These are phyloP conservation scores for Tetrahymena thermophila DNA, from an alignment of 73 alveolate species.

Conservation along the genomic window DNA sequence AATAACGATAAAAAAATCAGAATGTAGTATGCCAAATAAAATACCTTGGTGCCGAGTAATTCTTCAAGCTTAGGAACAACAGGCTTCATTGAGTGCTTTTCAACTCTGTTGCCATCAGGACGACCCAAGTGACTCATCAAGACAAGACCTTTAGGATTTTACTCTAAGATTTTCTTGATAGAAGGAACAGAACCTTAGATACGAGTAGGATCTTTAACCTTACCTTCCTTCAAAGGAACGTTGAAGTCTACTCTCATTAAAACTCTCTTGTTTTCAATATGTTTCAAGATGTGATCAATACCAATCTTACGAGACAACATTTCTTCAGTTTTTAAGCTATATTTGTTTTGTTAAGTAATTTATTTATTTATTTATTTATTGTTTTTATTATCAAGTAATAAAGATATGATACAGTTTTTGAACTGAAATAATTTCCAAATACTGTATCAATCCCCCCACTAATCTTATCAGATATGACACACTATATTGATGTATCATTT, in stretches of 20 bases:
- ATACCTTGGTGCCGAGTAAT: constrained; percentile 52
- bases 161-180: constrained; percentile 70
- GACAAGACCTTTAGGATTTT: constrained; percentile 83
- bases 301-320: constrained; percentile 69
- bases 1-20: neutral
- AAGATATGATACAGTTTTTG: neutral
- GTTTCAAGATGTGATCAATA: constrained; percentile 50
- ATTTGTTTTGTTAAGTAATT: neutral
- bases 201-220: constrained; percentile 70
- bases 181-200: constrained; percentile 80
- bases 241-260: constrained; percentile 92
- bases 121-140: constrained; percentile 89
- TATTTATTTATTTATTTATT: neutral
- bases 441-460: neutral
- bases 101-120: constrained; percentile 78
- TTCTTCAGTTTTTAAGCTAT: neutral
- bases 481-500: neutral
- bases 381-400: neutral
- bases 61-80: constrained; percentile 81
- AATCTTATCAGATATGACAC: neutral
- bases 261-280: constrained; percentile 77
- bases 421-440: neutral
- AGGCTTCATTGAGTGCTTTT: constrained; percentile 77
- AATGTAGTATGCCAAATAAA: constrained; percentile 24
- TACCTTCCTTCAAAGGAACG: constrained; percentile 86